A percentile compares a stretch with the other conserved stretches of the same genome.
phyloP scores from a whole-genome alignment of 2,329 filamentous ascomycete genomes.

The Orbilia oligospora region DNA sequence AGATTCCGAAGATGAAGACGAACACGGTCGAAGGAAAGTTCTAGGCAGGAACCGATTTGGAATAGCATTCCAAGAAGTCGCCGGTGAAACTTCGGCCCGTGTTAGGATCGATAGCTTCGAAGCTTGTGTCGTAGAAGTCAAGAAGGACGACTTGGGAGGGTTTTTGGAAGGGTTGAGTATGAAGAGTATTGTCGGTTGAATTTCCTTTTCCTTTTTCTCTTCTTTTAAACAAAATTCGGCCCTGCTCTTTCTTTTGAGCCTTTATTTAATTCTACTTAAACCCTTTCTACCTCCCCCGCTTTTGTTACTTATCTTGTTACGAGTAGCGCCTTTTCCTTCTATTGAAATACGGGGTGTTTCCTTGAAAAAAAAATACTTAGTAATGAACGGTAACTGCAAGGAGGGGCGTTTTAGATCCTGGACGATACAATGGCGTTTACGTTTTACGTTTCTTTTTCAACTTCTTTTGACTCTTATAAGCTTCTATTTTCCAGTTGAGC shows the following conservation, averaged over 20 bases:
- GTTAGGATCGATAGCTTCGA: constrained; percentile 97
- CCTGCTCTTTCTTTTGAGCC: too few species aligned
- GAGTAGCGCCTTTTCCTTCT: too few species aligned
- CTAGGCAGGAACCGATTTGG: constrained; percentile 91
- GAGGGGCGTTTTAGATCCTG: background rate
- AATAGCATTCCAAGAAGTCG: constrained; percentile 94
- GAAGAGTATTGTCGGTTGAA: constrained; percentile 78
- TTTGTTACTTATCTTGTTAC: too few species aligned
- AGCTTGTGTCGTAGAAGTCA: constrained; percentile 97
- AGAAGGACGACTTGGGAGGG: constrained; percentile 90
- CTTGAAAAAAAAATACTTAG: too few species aligned
- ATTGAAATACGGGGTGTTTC: too few species aligned
- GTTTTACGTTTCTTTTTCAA: background rate
- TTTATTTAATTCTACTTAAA: too few species aligned
- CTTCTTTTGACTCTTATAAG: too few species aligned
- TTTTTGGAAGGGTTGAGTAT: constrained; percentile 93
- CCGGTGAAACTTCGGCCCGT: constrained; percentile 88
- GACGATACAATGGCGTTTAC: background rate
- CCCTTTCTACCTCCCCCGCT: too few species aligned
- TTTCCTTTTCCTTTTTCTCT: background rate
- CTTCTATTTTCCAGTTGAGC: background rate
- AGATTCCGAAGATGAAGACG: constrained; percentile 69
- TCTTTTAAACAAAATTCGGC: too few species aligned
- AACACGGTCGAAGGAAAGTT: constrained; percentile 74
- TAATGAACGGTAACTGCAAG: background rate